Evolutionary conservation across 1,284 basidiomycete species (phyloP).

Genomic region (Rhodotorula sp.): DNA sequence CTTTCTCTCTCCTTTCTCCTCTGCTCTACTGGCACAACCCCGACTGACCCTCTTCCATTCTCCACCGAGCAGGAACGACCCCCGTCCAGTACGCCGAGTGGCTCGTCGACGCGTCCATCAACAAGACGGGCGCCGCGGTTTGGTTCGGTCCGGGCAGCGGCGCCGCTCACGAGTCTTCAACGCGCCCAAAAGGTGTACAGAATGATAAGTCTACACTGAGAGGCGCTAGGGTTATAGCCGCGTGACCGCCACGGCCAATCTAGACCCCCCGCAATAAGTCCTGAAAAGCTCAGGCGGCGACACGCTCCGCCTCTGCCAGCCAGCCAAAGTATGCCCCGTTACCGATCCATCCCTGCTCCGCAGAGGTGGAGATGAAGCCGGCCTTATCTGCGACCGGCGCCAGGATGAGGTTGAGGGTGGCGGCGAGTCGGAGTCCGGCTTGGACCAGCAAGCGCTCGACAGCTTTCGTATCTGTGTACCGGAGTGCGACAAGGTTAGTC

Average conservation of each 20-base stretch:
- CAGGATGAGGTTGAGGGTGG: constrained; percentile 46
- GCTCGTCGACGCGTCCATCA: constrained; percentile 33
- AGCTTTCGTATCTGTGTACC: constrained; percentile 42
- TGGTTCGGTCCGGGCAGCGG: constrained; percentile 25
- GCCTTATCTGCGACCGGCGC: not conserved
- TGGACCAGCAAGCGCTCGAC: constrained; percentile 48
- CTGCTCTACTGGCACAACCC: not conserved
- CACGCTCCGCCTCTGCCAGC: not conserved
- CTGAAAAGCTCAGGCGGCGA: not conserved
- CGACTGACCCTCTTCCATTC: no score
- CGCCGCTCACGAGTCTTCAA: constrained; percentile 8
- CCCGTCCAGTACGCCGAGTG: constrained; percentile 47
- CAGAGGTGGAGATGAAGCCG: not conserved
- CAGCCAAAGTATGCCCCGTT: not conserved
- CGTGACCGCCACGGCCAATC: no score
- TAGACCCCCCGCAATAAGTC: not conserved
- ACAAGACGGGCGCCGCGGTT: constrained; percentile 14
- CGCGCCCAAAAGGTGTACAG: no score
- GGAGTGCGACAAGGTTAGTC: not conserved
- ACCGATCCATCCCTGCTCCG: not conserved
- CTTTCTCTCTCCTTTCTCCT: no score
- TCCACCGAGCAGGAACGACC: constrained; percentile 41
- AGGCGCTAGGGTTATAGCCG: not conserved
- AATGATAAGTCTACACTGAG: no score
- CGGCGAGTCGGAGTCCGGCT: constrained; percentile 49